These are phyloP conservation scores for Pythium angustatum DNA, from an alignment of 352 stramenopile species.

Conservation along the genomic window DNA sequence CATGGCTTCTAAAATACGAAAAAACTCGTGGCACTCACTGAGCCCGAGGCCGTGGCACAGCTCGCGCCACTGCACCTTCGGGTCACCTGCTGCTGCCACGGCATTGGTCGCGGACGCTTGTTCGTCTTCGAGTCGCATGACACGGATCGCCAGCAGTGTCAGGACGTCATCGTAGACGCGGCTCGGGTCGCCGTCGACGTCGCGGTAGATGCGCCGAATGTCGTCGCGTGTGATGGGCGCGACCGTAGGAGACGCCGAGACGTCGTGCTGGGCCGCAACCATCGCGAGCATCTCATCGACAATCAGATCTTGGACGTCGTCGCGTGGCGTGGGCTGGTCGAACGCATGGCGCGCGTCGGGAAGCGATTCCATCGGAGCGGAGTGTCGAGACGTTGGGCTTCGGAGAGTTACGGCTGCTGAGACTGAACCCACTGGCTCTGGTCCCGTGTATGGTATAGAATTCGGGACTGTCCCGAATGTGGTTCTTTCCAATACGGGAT, in stretches of 20 bases:
- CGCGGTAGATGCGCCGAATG: constrained; percentile 34
- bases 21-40: constrained; percentile 48
- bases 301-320: constrained; percentile 2
- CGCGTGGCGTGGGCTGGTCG: neutral
- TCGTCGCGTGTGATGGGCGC: constrained; percentile 36
- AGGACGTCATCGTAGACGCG: constrained; percentile 61
- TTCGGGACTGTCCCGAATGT: neutral
- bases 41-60: constrained; percentile 61
- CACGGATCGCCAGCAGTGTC: constrained; percentile 52
- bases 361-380: constrained; percentile 7
- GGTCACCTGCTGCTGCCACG: constrained; percentile 8
- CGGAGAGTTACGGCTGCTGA: neutral
- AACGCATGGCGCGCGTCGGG: neutral
- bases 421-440: neutral
- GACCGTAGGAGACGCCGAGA: neutral
- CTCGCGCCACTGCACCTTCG: constrained; percentile 52
- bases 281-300: constrained; percentile 27
- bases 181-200: constrained; percentile 45
- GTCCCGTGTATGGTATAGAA: neutral
- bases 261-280: constrained; percentile 15
- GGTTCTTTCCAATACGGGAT: too few species aligned
- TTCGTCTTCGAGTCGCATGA: constrained; percentile 44
- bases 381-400: too few species aligned
- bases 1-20: constrained; percentile 48
- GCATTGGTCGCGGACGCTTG: neutral